Base-by-base conservation (phyloP, 2,329 filamentous ascomycete species). In the Biscogniauxia mediterranea region DNA sequence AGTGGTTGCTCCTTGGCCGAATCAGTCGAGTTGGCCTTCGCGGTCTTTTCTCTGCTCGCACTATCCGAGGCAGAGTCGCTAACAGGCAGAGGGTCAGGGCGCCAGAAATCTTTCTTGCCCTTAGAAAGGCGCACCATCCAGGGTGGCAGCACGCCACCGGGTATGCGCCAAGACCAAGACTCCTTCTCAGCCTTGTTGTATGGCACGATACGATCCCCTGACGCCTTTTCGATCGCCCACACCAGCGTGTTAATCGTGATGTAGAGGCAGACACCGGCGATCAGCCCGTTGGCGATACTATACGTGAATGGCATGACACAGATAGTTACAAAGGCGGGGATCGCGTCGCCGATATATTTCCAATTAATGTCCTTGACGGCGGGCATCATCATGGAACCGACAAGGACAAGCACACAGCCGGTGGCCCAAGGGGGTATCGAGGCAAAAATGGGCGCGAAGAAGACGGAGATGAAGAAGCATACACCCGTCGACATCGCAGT, bases 401-500 rank as follows among this genome's bases (percentile, higher is more conserved):
- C 91, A 49, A 96, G 86, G 68, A 96, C 83, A 25, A 96, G 83
- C n/a, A 93, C 93, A 73, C 90, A 93, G 54, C 92, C 92, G 0
- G 92, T 96, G 2, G 92, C 92, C 91, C 91, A 96, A 0, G 92
- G 89, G 4, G 92, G 92, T 61, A 96, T 95, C 0, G 90, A 93
- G 9, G 92, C 92, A 71, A 96, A 96, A 60, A 96, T 94, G 0
- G 92, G 92, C 0, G 92, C 92, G 73, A 96, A 96, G 81, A 96
- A 96, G 63, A 96, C 85, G 60, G 90, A 86, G 72, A 96, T 86
- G 79, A 96, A 89, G 81, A 96, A 96, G 77, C 89, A 93, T 55
- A 96, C 60, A 5, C 92, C 92, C 0, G 91, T 89, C 17, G 86
- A 80, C 75, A 94, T 90, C 54, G 91, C 87, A 0, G 92, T 95